These are phyloP conservation scores for Cladosporium sp. DNA, from an alignment of 2,329 filamentous ascomycete genomes.

Conservation along the genomic window DNA sequence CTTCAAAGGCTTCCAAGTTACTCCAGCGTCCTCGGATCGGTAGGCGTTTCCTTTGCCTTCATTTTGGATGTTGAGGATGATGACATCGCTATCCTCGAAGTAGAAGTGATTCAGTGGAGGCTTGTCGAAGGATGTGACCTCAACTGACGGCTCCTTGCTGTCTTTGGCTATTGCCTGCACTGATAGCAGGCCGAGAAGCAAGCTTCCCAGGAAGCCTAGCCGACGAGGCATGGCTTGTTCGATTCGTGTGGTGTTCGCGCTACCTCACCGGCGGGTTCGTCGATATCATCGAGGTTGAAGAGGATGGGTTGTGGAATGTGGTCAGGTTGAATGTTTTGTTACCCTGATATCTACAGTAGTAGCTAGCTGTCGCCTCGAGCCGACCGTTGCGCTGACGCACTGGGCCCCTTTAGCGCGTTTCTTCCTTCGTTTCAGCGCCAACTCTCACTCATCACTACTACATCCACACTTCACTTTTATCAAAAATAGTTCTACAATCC, in stretches of 20 bases:
- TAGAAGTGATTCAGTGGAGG: constrained; percentile 71
- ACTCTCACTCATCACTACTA: no score
- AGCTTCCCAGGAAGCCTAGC: constrained; percentile 8
- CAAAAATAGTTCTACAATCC: no score
- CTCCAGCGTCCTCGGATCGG: constrained; percentile 77
- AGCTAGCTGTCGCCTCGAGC: constrained; percentile 8
- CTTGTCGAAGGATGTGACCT: constrained; percentile 61
- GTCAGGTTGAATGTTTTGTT: constrained; percentile 1
- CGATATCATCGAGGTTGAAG: constrained; percentile 4
- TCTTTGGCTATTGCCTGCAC: constrained; percentile 25
- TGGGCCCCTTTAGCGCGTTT: no score
- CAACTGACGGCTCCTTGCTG: constrained; percentile 54
- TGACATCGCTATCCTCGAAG: constrained; percentile 82
- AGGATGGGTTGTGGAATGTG: neutral
- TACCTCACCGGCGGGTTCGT: constrained; percentile 7
- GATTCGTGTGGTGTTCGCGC: constrained; percentile 7
- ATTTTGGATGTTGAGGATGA: constrained; percentile 65
- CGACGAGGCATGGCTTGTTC: constrained; percentile 9
- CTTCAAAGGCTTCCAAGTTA: constrained; percentile 65
- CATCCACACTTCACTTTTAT: no score
- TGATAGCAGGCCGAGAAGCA: constrained; percentile 23
- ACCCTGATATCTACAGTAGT: neutral
- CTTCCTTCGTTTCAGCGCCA: no score
- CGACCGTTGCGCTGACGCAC: neutral
- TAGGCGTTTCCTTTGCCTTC: constrained; percentile 60